These are phyloP conservation scores for Fusarium falciforme DNA, from an alignment of 2,329 filamentous ascomycete species.

Conservation along the genomic window DNA sequence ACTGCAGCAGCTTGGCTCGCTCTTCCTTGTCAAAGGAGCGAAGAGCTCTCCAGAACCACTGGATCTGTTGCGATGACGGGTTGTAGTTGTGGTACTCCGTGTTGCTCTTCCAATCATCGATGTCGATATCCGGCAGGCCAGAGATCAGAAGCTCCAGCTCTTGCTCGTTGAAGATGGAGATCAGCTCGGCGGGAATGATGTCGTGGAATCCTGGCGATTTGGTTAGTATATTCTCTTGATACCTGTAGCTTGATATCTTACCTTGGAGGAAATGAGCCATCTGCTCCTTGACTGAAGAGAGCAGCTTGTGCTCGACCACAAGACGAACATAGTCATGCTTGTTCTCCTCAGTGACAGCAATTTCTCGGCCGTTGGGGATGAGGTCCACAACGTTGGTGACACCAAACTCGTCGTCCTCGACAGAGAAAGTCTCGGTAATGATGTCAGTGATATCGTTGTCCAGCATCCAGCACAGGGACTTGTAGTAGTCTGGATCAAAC, in stretches of 20 bases:
- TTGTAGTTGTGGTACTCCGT: constrained; percentile 99
- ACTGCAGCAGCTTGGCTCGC: constrained; percentile 94
- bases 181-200: constrained; percentile 92
- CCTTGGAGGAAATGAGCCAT: constrained; percentile 92
- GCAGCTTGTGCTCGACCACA: constrained; percentile 92
- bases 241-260: constrained; percentile 50
- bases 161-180: constrained; percentile 98
- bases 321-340: constrained; percentile 97
- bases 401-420: constrained; percentile 94
- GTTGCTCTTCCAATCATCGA: constrained; percentile 99
- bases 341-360: constrained; percentile 96
- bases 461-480: constrained; percentile 97
- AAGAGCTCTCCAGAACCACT: constrained; percentile 99
- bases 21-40: constrained; percentile 99
- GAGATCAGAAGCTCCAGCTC: constrained; percentile 97
- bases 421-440: constrained; percentile 94
- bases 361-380: constrained; percentile 86
- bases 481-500: constrained; percentile 98
- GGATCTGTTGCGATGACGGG: constrained; percentile 92
- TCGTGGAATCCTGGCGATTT: constrained; percentile 86
- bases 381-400: constrained; percentile 89
- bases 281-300: constrained; percentile 92
- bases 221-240: background rate
- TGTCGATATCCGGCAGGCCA: constrained; percentile 94
- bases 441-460: constrained; percentile 99